Evolutionary conservation across 768 basidiomycete genomes (phyloP).

Genomic region (Mycena vitilis): DNA sequence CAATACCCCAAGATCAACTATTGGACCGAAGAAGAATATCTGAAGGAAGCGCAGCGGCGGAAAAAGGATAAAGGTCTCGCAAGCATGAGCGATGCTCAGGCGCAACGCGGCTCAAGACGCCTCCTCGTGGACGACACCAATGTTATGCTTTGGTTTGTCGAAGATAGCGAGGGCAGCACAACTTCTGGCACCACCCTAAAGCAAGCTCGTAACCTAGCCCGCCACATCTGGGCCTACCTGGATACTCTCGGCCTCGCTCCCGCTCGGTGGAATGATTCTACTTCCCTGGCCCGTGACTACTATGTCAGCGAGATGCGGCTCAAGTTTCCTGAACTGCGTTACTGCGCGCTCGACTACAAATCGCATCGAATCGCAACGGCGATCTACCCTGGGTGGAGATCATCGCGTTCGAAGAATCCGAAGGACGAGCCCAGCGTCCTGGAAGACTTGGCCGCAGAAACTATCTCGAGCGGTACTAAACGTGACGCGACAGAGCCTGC

Average conservation of each 20-base stretch:
- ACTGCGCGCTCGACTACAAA: slow-evolving; percentile 11
- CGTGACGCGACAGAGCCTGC: too few species aligned
- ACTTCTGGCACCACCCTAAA: neutral
- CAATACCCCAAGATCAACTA: neutral
- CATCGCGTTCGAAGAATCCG: neutral
- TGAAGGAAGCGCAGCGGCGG: neutral
- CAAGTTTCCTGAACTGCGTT: neutral
- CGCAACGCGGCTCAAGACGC: neutral
- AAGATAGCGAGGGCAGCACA: neutral
- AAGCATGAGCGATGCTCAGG: neutral
- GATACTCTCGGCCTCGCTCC: neutral
- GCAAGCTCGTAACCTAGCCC: neutral
- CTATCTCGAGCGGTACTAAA: too few species aligned
- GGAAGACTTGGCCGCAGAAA: neutral
- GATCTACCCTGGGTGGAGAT: slow-evolving; percentile 2
- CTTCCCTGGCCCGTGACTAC: neutral
- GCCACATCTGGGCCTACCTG: slow-evolving; percentile 2
- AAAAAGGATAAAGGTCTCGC: neutral
- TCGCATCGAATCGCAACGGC: neutral
- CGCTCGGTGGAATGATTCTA: neutral
- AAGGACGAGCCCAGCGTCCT: neutral
- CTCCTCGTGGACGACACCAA: slow-evolving; percentile 19
- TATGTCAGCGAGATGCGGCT: slow-evolving; percentile 5
- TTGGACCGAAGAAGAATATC: slow-evolving; percentile 9
- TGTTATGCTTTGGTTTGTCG: slow-evolving; percentile 16